A percentile compares a stretch with the other conserved stretches of the same genome.
phyloP scores from a whole-genome alignment of 2,329 filamentous ascomycete genomes.

The Talaromyces atroroseus region DNA sequence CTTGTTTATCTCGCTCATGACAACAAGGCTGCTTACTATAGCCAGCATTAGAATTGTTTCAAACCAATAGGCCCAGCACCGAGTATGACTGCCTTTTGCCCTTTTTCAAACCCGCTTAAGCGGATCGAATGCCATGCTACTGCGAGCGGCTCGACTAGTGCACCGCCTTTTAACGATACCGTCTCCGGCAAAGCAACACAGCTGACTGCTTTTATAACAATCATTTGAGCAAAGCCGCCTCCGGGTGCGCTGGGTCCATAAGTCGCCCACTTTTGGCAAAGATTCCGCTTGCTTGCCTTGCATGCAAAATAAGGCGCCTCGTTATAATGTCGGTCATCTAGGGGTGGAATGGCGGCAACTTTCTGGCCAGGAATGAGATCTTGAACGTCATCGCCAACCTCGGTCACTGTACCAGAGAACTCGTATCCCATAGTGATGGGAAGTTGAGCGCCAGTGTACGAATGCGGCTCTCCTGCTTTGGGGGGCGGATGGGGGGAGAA shows the following conservation, averaged over 20 bases:
- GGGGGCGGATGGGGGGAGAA: no score
- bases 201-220: conserved; percentile 22
- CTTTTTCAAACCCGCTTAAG: conserved; percentile 42
- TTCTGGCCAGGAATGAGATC: conserved; percentile 49
- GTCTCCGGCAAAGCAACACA: conserved; percentile 23
- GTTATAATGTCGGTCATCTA: conserved; percentile 46
- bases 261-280: background rate
- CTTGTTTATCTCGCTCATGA: conserved; percentile 54
- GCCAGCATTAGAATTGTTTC: conserved; percentile 55
- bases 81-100: conserved; percentile 50
- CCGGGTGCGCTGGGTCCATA: conserved; percentile 18
- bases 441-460: conserved; percentile 50
- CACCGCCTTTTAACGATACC: conserved; percentile 24
- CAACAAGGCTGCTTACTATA: conserved; percentile 49
- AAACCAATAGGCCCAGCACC: conserved; percentile 61
- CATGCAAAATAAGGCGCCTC: conserved; percentile 48
- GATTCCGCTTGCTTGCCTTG: conserved; percentile 18
- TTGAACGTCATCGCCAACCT: conserved; percentile 48
- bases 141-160: conserved; percentile 58
- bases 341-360: conserved; percentile 56
- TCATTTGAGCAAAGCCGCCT: conserved; percentile 24
- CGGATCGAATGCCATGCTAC: conserved; percentile 61
- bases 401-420: conserved; percentile 54
- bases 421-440: conserved; percentile 62
- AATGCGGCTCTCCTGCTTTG: conserved; percentile 43